Percentiles rank a stretch among this genome's conserved stretches.
Evolutionary conservation across 1,139 yeast species (phyloP).

Genomic region (Magnusiomyces ingens): DNA sequence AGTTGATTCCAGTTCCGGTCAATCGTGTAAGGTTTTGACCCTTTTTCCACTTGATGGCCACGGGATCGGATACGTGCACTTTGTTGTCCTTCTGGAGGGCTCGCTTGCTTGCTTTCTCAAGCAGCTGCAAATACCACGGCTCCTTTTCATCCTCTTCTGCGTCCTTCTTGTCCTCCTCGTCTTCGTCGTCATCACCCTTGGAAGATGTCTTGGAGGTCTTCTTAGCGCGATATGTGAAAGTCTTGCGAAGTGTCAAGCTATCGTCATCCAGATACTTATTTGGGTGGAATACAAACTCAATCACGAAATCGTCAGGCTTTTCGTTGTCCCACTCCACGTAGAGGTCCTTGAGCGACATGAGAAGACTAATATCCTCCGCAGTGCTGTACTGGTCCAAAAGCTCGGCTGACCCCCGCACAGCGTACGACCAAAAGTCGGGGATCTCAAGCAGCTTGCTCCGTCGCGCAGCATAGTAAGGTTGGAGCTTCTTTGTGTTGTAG

Average conservation of each 20-base stretch:
- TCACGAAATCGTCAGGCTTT: slow-evolving; percentile 28
- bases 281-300: slow-evolving; percentile 31
- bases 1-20: slow-evolving; percentile 24
- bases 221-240: slow-evolving; percentile 19
- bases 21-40: slow-evolving; percentile 29
- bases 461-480: slow-evolving; percentile 33
- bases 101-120: slow-evolving; percentile 11
- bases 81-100: background rate
- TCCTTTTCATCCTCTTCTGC: slow-evolving; percentile 21
- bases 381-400: slow-evolving; percentile 29
- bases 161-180: slow-evolving; percentile 19
- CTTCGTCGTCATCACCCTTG: slow-evolving; percentile 1
- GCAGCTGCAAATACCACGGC: slow-evolving; percentile 9
- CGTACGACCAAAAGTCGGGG: slow-evolving; percentile 37
- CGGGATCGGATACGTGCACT: slow-evolving; percentile 26
- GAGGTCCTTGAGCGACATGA: slow-evolving; percentile 28
- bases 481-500: slow-evolving; percentile 22
- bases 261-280: slow-evolving; percentile 30
- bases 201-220: slow-evolving; percentile 11
- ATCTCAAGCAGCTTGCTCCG: slow-evolving; percentile 27
- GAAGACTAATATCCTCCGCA: slow-evolving; percentile 30
- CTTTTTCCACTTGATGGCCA: slow-evolving; percentile 33
- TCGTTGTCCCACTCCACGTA: slow-evolving; percentile 30
- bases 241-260: slow-evolving; percentile 23
- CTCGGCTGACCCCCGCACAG: slow-evolving; percentile 27